A percentile compares a stretch with the other conserved stretches of the same genome.
phyloP scores from a whole-genome alignment of 441 rosid species.

The Manihot esculenta region DNA sequence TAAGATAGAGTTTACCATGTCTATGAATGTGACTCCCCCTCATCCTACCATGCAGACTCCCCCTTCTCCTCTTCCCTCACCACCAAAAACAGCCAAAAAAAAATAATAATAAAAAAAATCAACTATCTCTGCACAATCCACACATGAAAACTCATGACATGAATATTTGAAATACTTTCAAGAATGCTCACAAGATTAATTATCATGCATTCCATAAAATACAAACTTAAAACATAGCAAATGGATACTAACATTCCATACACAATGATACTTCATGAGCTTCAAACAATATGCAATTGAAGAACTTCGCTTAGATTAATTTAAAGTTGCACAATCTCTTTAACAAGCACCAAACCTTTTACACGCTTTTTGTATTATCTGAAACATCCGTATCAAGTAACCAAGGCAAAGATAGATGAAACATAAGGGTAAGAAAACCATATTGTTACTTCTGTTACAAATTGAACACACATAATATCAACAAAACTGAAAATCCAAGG shows the following conservation, averaged over 20 bases:
- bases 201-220: not conserved
- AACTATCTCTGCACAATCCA: not conserved
- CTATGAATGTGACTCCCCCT: not conserved
- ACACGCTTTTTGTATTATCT: not conserved
- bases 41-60: too few relatives aligned
- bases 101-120: not conserved
- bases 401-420: not conserved
- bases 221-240: conserved; percentile 4
- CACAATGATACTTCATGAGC: not conserved
- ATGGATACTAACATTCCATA: not conserved
- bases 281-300: not conserved
- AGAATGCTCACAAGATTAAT: not conserved
- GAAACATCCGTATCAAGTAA: conserved; percentile 1
- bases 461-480: not conserved
- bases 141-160: not conserved
- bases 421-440: not conserved
- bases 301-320: not conserved
- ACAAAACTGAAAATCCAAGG: conserved; percentile 7
- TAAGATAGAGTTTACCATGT: not conserved
- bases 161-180: not conserved
- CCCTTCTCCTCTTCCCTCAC: not conserved
- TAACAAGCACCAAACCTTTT: not conserved
- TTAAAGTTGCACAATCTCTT: not conserved
- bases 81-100: not conserved
- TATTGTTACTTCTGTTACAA: conserved; percentile 5